Conservation (phyloP, 2,329 filamentous ascomycete species). For the Huntiella abstrusa region DNA sequence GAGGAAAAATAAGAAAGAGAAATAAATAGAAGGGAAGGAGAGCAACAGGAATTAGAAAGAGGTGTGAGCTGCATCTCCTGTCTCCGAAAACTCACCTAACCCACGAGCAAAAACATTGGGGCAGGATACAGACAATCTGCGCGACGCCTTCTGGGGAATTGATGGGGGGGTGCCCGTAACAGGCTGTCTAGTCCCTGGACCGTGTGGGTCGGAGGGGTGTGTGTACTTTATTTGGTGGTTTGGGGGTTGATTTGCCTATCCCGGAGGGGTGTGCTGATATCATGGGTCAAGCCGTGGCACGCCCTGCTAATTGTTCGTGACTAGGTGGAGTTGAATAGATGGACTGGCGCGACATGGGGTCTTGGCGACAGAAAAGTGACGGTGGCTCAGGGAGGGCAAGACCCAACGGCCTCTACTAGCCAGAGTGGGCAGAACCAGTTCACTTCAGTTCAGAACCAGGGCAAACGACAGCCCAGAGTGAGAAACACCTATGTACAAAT, state of each 20-base stretch:
- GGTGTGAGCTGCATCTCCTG: conserved; percentile 12
- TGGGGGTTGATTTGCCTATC: conserved; percentile 5
- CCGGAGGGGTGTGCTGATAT: conserved; percentile 2
- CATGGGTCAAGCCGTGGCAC: not conserved
- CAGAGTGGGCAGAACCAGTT: too few species aligned
- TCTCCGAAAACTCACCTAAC: conserved; percentile 12
- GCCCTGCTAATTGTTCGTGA: not conserved
- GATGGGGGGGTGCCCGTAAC: conserved; percentile 10
- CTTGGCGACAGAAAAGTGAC: conserved; percentile 1
- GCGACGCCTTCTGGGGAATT: conserved; percentile 4
- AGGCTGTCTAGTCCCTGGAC: conserved; percentile 4
- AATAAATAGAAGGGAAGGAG: conserved; percentile 13
- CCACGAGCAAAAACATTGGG: conserved; percentile 13
- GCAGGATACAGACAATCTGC: conserved; percentile 7
- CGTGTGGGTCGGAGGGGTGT: conserved; percentile 1
- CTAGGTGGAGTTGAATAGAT: not conserved
- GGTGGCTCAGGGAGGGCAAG: not conserved
- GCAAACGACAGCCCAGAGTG: too few species aligned
- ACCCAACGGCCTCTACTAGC: not conserved
- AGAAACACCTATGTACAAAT: too few species aligned
- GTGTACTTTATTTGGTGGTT: conserved; percentile 11
- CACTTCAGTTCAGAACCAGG: too few species aligned
- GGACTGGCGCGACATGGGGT: conserved; percentile 7
- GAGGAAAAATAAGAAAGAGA: conserved; percentile 12
- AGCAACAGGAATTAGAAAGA: conserved; percentile 11